Evolutionary conservation across 768 basidiomycete species (phyloP).

Genomic region (Collybia sp.): DNA sequence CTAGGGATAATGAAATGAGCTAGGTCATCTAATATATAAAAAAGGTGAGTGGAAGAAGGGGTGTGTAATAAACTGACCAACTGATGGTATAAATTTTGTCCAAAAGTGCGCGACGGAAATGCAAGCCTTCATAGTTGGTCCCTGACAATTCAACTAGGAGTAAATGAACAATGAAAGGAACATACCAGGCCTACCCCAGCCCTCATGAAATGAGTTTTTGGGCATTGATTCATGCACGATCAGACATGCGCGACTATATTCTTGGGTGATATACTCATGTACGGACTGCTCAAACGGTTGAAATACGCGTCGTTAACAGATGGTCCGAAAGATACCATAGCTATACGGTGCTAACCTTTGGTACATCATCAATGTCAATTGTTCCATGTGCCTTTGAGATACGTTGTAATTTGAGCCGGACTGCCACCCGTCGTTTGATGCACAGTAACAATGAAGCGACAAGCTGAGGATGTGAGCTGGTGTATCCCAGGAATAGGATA

Average conservation of each 20-base stretch:
- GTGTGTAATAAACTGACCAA: conserved; percentile 24
- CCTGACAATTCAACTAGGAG: conserved; percentile 26
- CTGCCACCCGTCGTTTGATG: conserved; percentile 63
- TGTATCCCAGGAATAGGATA: not conserved
- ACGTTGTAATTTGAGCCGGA: conserved; percentile 57
- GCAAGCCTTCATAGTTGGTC: conserved; percentile 52
- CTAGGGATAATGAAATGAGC: conserved; percentile 72
- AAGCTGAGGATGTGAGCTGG: conserved; percentile 33
- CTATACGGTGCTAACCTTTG: conserved; percentile 39
- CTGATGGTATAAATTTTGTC: conserved; percentile 70
- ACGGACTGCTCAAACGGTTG: conserved; percentile 41
- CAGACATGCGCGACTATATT: conserved; percentile 72
- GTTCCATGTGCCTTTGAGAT: conserved; percentile 60
- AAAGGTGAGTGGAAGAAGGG: not conserved
- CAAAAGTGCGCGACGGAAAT: conserved; percentile 65
- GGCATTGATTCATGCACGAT: conserved; percentile 70
- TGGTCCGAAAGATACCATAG: not conserved
- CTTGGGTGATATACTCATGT: conserved; percentile 63
- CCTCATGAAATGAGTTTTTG: conserved; percentile 58
- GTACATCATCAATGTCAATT: conserved; percentile 50
- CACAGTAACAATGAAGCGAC: conserved; percentile 57
- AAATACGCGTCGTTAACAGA: not conserved
- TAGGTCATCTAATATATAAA: conserved; percentile 45
- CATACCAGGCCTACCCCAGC: conserved; percentile 73
- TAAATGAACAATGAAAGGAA: conserved; percentile 4